Percentiles rank a stretch among this genome's conserved stretches.
Conservation (phyloP, 1,284 basidiomycete genomes). For the Puccinia triticina region DNA sequence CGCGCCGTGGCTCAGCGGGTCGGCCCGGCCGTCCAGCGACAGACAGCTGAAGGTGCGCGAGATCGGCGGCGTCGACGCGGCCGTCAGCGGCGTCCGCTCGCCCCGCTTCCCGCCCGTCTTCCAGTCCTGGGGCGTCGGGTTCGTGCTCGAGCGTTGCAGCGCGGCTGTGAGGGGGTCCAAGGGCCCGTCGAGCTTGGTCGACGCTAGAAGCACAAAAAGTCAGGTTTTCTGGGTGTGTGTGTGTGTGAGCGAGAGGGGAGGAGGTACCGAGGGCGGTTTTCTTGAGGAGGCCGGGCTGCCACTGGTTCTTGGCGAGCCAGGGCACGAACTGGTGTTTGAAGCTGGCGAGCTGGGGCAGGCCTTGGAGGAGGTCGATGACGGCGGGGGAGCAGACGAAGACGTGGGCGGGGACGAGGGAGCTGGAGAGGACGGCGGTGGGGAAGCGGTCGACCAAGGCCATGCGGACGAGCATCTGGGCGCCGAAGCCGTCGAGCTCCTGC, state of each 20-base stretch:
- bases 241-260: not conserved
- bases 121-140: not conserved
- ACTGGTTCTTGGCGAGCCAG: constrained; percentile 48
- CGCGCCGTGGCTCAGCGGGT: not conserved
- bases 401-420: constrained; percentile 35
- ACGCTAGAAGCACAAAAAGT: not conserved
- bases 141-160: not conserved
- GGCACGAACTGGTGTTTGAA: constrained; percentile 45
- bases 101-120: not conserved
- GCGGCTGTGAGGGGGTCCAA: not conserved
- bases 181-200: not conserved
- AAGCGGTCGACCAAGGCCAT: constrained; percentile 24
- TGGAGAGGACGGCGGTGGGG: constrained; percentile 25
- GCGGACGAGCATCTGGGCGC: constrained; percentile 18
- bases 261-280: constrained; percentile 12
- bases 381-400: constrained; percentile 37
- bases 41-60: constrained; percentile 22
- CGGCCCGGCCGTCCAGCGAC: not conserved
- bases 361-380: constrained; percentile 13
- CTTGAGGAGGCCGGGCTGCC: constrained; percentile 35
- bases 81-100: not conserved
- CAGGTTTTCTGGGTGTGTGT: not conserved
- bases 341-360: constrained; percentile 4
- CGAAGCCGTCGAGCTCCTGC: constrained; percentile 35
- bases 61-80: constrained; percentile 16